Conservation (phyloP, 495 filamentous ascomycete genomes). For the Penicillium goetzii region DNA sequence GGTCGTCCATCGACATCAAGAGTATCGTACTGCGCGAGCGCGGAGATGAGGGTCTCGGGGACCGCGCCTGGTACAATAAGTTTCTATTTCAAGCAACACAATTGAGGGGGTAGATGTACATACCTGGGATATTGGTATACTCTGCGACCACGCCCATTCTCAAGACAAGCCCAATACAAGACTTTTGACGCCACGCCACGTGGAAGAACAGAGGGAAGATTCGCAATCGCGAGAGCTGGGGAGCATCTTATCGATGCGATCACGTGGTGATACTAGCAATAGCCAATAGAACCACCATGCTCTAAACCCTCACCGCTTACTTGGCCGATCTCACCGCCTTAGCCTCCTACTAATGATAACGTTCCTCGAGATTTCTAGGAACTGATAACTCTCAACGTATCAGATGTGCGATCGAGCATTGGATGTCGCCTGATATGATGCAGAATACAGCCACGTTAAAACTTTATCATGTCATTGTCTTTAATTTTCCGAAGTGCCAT, state of each 20-base stretch:
- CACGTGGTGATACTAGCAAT: slow-evolving; percentile 32
- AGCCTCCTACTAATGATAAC: too few species aligned
- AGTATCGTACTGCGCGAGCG: slow-evolving; percentile 25
- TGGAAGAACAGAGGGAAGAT: neutral
- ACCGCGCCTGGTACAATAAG: slow-evolving; percentile 32
- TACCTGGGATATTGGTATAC: slow-evolving; percentile 33
- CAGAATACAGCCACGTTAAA: too few species aligned
- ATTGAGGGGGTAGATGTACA: neutral
- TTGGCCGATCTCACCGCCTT: neutral
- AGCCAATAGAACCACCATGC: neutral
- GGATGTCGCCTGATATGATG: too few species aligned
- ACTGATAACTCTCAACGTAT: neutral
- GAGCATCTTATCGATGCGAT: slow-evolving; percentile 27
- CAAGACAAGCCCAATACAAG: neutral
- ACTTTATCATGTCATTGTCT: too few species aligned
- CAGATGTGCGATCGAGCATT: neutral
- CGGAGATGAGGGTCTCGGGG: slow-evolving; percentile 31
- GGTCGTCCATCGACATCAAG: slow-evolving; percentile 25
- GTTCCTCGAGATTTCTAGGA: neutral
- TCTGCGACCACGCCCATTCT: slow-evolving; percentile 37
- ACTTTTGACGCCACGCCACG: slow-evolving; percentile 16
- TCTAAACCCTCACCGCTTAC: neutral
- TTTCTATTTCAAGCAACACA: neutral
- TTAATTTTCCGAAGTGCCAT: too few species aligned
- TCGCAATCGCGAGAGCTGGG: slow-evolving; percentile 12